Evolutionary conservation across 2,329 filamentous ascomycete genomes (phyloP).

Genomic region (Phaeosphaeriaceae sp.): DNA sequence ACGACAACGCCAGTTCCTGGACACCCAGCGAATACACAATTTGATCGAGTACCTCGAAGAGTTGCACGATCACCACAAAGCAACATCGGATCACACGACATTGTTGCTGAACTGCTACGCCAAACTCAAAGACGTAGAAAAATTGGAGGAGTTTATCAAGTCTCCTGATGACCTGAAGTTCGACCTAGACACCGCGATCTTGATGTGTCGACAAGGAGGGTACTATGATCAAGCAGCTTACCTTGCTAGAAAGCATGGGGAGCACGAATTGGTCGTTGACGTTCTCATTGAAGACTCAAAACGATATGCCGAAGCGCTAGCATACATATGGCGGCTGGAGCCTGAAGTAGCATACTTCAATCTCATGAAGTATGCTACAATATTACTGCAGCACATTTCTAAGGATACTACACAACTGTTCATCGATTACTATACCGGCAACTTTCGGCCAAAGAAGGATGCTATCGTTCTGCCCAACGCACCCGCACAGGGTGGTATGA

Average conservation of each 20-base stretch:
- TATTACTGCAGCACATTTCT: slow-evolving; percentile 86
- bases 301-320: slow-evolving; percentile 83
- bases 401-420: slow-evolving; percentile 84
- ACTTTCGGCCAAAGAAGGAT: slow-evolving; percentile 76
- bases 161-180: slow-evolving; percentile 94
- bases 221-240: slow-evolving; percentile 98
- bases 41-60: slow-evolving; percentile 97
- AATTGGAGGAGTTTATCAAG: slow-evolving; percentile 96
- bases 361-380: slow-evolving; percentile 92
- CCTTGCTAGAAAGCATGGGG: slow-evolving; percentile 89
- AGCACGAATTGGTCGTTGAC: slow-evolving; percentile 92
- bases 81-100: slow-evolving; percentile 94
- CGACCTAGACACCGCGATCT: slow-evolving; percentile 94
- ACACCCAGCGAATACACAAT: slow-evolving; percentile 97
- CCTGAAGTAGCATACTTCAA: slow-evolving; percentile 82
- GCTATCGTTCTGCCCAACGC: slow-evolving; percentile 59
- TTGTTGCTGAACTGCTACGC: slow-evolving; percentile 96
- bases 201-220: slow-evolving; percentile 95
- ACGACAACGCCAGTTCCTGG: slow-evolving; percentile 71
- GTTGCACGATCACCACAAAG: slow-evolving; percentile 90
- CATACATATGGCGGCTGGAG: slow-evolving; percentile 89
- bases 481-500: slow-evolving; percentile 51
- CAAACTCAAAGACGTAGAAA: slow-evolving; percentile 95
- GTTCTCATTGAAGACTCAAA: slow-evolving; percentile 96
- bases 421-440: slow-evolving; percentile 91